Conservation (phyloP, 2,329 filamentous ascomycete genomes). For the Ophiobolus disseminans region DNA sequence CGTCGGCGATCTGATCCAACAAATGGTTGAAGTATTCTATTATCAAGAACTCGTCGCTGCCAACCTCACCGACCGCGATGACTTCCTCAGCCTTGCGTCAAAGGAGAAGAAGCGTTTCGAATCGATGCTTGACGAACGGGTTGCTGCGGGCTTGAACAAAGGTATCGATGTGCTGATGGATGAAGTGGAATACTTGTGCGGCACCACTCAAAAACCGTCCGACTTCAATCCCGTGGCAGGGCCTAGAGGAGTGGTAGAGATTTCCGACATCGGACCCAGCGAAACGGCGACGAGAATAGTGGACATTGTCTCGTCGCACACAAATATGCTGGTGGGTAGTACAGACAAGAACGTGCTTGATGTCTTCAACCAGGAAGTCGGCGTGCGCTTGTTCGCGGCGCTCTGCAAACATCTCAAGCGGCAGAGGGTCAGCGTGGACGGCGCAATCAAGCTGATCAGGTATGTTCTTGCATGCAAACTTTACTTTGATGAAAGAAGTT, state of each 20-base stretch:
- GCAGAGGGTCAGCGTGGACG: constrained; percentile 87
- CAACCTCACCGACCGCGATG: constrained; percentile 86
- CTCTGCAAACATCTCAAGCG: constrained; percentile 98
- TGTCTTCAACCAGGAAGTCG: constrained; percentile 98
- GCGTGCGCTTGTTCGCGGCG: constrained; percentile 86
- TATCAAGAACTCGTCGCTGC: constrained; percentile 88
- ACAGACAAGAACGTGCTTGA: constrained; percentile 98
- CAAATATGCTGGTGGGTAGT: constrained; percentile 88
- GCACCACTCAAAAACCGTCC: constrained; percentile 81
- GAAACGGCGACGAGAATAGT: constrained; percentile 81
- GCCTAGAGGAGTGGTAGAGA: constrained; percentile 38
- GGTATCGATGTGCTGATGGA: constrained; percentile 98
- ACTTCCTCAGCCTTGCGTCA: constrained; percentile 89
- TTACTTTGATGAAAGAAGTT: too few relatives aligned
- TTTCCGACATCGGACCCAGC: constrained; percentile 74
- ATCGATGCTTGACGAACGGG: constrained; percentile 96
- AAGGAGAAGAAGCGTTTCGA: constrained; percentile 99
- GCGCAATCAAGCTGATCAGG: constrained; percentile 87
- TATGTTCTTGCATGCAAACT: constrained; percentile 38
- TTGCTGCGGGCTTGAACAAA: constrained; percentile 94
- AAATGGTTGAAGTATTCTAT: constrained; percentile 99
- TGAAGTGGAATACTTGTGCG: constrained; percentile 94
- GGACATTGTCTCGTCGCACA: constrained; percentile 85
- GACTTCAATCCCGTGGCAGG: constrained; percentile 81
- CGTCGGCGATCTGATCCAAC: constrained; percentile 94